These are phyloP conservation scores for Telopea speciosissima DNA, from an alignment of 177 flowering plant species.

Conservation along the genomic window DNA sequence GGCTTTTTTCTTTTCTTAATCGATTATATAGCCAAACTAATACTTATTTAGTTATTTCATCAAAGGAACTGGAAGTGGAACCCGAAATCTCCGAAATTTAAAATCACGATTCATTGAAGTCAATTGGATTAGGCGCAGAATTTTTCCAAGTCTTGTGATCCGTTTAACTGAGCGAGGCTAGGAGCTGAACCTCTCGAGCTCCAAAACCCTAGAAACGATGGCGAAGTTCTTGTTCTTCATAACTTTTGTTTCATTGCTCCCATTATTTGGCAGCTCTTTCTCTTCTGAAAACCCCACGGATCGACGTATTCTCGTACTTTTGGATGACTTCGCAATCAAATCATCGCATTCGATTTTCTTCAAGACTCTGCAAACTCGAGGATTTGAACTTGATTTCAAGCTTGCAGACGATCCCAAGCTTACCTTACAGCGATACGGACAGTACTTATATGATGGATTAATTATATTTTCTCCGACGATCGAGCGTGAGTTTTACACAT, in stretches of 20 bases:
- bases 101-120: too few species aligned
- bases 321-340: slow-evolving; percentile 68
- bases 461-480: slow-evolving; percentile 62
- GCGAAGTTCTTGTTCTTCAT: slow-evolving; percentile 22
- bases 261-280: slow-evolving; percentile 44
- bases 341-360: slow-evolving; percentile 88
- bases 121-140: too few species aligned
- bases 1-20: too few species aligned
- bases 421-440: slow-evolving; percentile 76
- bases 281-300: slow-evolving; percentile 55
- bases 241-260: slow-evolving; percentile 25
- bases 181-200: slow-evolving; percentile 5
- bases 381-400: slow-evolving; percentile 83
- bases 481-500: slow-evolving; percentile 40
- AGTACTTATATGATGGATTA: slow-evolving; percentile 73
- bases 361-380: slow-evolving; percentile 65
- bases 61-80: too few species aligned
- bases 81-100: too few species aligned
- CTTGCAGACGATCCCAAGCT: slow-evolving; percentile 79
- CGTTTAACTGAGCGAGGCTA: not conserved
- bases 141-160: not conserved
- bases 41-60: too few species aligned
- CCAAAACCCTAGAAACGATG: slow-evolving; percentile 31
- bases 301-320: slow-evolving; percentile 57
- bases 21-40: too few species aligned